Evolutionary conservation across 1,284 basidiomycete genomes (phyloP), one percentile per base, ranked within the genome.

Genomic region (Leccinum cinnamomeum): DNA sequence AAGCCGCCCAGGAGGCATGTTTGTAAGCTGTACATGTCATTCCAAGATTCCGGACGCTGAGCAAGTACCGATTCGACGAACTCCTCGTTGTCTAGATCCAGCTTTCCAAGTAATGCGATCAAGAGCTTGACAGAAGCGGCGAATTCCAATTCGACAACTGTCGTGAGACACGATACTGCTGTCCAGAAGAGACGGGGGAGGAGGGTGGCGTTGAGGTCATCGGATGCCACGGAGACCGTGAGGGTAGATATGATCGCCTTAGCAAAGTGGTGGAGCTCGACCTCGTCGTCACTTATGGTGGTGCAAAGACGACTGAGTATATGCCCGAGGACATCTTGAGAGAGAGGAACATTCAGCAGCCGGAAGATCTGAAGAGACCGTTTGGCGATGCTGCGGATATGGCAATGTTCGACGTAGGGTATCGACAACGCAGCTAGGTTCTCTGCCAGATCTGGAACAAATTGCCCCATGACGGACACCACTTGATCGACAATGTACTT

Each of bases 351-450:
- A 66, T 87, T 84, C n/a, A 98, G 79, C 1, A 91, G 87, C 44
- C 94, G 88, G 77, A 95, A 95, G n/a, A 94, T 82, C 73, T 97
- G 94, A 66, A 98, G 82, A 2, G 95, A 97, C 35, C 94, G 86
- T 77, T 92, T 94, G 0, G 96, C 95, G 33, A 91, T 87, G 57
- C 89, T 88, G 46, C 94, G 86, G 64, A 95, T 92, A 4, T 94
- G 91, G 69, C 93, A 95, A 1, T 89, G 84, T 3, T 94, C 94
- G 2, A 94, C 92, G 91, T 96, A 97, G 37, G 82, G 78, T 62
- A 97, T 79, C 3, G 94, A 92, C 33, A 94, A 71, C 5, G 88
- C 86, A 6, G 93, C 94, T 90, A 96, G 95, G 57, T 86, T 81
- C 20, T 20, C 20, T 30, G 86, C 80, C 44, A 97, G 75, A 12